Base-by-base conservation (phyloP, 805 yeast species). In the Starmerella stigmatis region DNA sequence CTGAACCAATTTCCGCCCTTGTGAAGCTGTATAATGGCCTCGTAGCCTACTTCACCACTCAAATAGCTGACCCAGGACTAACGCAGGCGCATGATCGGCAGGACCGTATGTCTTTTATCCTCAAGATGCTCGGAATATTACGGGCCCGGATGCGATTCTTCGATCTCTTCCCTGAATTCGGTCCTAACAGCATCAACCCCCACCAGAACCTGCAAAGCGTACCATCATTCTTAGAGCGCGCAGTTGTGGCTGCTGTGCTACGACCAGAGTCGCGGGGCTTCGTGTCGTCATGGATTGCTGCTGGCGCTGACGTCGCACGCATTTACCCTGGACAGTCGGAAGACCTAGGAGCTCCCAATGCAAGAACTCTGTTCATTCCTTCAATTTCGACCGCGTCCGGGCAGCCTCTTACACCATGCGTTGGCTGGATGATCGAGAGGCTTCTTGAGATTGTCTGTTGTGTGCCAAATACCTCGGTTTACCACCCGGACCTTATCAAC, bases 361-460 rank as follows among this genome's bases (percentile, higher is more conserved):
- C 48, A 16, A 39, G 42, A 10, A 39, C 45, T n/a, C 30, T 57
- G 3, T 57, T 49, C 41, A 54, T 64, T 19, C 67, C 67, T 1
- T 43, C 44, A 12, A 47, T 64, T 11, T 53, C 56, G 11, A 39
- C 47, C 3, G 34, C 43, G 29, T 45, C 59, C n/a, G 52, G 51
- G 11, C 35, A 34, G 25, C 71, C 78, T 0, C 64, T 84, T 41
- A 75, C 86, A 5, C 92, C 94, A 2, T 88, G 96, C 57, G 75
- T 86, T 48, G 96, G 96, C 10, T 89, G 97, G 97, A 69, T 86
- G 41, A 68, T 81, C 20, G 89, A 82, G 55, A 76, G 94, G 49
- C 65, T 89, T 51, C 60, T 86, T 44, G 94, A 84, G 57, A 75
- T 79, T 48, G 76, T 80, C 1, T 78, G 81, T 51, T 79, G 74